Evolutionary conservation across 208 protist genomes (phyloP).

Genomic region (Leishmania arabica): DNA sequence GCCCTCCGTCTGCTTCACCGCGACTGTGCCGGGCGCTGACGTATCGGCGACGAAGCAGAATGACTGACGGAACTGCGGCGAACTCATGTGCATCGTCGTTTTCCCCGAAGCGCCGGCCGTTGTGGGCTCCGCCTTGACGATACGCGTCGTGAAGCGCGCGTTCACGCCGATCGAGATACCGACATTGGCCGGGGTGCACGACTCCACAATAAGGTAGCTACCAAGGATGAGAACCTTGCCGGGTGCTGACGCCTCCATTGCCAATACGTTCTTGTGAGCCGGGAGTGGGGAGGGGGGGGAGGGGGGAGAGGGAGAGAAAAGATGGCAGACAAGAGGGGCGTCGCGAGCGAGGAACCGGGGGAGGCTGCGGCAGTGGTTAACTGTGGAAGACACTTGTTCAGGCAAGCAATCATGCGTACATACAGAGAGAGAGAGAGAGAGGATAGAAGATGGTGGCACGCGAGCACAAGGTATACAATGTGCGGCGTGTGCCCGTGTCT

Average conservation of each 20-base stretch:
- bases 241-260: constrained; percentile 78
- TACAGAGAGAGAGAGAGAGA: neutral
- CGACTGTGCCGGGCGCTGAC: constrained; percentile 30
- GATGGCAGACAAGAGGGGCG: neutral
- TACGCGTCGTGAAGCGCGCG: constrained; percentile 85
- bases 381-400: neutral
- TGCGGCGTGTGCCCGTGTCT: neutral
- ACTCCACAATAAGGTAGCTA: constrained; percentile 95
- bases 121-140: constrained; percentile 16
- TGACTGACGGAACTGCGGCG: constrained; percentile 79
- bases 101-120: constrained; percentile 4
- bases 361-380: neutral
- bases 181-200: constrained; percentile 58
- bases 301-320: neutral
- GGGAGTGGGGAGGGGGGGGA: neutral
- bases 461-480: neutral
- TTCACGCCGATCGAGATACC: constrained; percentile 94
- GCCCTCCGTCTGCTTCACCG: constrained; percentile 61
- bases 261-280: neutral
- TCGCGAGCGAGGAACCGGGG: neutral
- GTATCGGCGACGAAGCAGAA: constrained; percentile 63
- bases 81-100: constrained; percentile 62
- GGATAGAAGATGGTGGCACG: too few species aligned
- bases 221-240: constrained; percentile 97
- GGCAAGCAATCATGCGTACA: neutral